These are phyloP conservation scores for Prunella vulgaris DNA, from an alignment of 257 asterid species.

Conservation along the genomic window DNA sequence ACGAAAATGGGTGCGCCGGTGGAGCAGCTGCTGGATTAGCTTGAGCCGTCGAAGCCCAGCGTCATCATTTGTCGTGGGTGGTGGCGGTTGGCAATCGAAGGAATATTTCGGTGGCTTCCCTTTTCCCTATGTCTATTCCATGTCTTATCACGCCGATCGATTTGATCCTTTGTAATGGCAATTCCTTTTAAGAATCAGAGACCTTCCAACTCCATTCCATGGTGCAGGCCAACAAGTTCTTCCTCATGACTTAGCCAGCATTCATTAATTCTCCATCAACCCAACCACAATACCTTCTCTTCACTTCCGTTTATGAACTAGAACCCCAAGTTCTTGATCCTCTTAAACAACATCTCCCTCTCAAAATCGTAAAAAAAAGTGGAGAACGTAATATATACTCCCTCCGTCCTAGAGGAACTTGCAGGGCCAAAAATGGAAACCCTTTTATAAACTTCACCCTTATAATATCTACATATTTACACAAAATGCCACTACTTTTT, in stretches of 20 bases:
- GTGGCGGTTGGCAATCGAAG: slow-evolving; percentile 30
- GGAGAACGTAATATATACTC: too few species aligned
- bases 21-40: slow-evolving; percentile 33
- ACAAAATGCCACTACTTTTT: too few species aligned
- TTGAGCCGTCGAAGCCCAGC: slow-evolving; percentile 30
- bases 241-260: neutral
- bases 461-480: too few species aligned
- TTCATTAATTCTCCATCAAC: slow-evolving; percentile 17
- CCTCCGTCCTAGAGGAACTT: too few species aligned
- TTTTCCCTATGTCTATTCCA: slow-evolving; percentile 38
- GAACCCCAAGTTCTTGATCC: slow-evolving; percentile 38
- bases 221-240: slow-evolving; percentile 21
- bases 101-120: slow-evolving; percentile 47
- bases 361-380: too few species aligned
- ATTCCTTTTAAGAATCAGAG: slow-evolving; percentile 21
- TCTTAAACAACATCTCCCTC: slow-evolving; percentile 12
- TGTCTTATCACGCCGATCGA: slow-evolving; percentile 24
- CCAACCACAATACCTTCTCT: slow-evolving; percentile 37
- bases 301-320: slow-evolving; percentile 41
- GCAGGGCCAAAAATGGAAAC: too few species aligned
- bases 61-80: slow-evolving; percentile 34
- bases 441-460: too few species aligned
- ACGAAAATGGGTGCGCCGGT: slow-evolving; percentile 44
- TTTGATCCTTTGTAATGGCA: slow-evolving; percentile 28
- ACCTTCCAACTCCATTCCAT: slow-evolving; percentile 37